Evolutionary conservation across 768 basidiomycete species (phyloP), one percentile per base, ranked within the genome.

Genomic region (Trametes meyenii): DNA sequence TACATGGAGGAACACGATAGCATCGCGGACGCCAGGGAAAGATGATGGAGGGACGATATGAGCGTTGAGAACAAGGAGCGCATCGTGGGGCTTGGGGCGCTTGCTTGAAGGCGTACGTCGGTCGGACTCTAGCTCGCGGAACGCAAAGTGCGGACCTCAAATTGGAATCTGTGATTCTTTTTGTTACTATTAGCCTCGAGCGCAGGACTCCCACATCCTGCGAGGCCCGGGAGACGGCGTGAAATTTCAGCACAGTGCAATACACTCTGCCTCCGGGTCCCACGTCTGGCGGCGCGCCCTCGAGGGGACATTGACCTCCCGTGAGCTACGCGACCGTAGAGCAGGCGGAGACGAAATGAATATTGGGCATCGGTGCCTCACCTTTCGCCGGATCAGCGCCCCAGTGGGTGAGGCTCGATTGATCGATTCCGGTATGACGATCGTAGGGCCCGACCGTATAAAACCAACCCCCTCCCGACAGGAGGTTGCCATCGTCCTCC

Each of bases 91-190:
- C 26, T 39, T 36, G 49, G 58, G 16, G 39, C 48, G 48, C 36
- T 38, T 14, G 56, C 38, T n/a, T 6, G 46, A 35, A 21, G 12
- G n/a, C 36, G 26, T 36, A 36, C 33, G 24, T 49, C 29, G 40
- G 33, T 49, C 61, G 61, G 61, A 56, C 55, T 62, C 23, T 55
- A 14, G 36, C 50, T 63, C 53, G 62, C 57, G 62, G 62, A 55
- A 58, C 51, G 52, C 50, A 58, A 63, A 39, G 51, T 55, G 62
- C 62, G 62, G 62, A 63, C 57, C 62, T 63, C 62, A 58, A 59
- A 55, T 55, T 53, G 52, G 46, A 19, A 44, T 46, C 40, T 51
- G 55, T 40, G 55, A 33, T 36, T 56, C 19, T 16, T 17, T 50
- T 16, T 39, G 33, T n/a, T 17, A n/a, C 11, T 38, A 11, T 17